phyloP scores from a whole-genome alignment of 257 asterid genomes.

The Nicotiana knightiana region DNA sequence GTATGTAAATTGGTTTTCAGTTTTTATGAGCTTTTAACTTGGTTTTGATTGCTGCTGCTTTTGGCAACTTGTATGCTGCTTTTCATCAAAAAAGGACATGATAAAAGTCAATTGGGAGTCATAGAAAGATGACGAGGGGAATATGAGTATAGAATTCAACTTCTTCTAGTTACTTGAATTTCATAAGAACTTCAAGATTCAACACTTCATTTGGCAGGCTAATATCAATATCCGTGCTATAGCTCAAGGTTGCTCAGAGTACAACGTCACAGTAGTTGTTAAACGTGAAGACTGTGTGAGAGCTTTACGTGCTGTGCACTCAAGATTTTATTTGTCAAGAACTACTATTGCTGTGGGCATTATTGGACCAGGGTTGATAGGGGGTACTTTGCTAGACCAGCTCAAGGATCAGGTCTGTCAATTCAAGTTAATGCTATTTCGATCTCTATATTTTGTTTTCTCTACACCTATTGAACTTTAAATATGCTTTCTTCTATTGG shows the following conservation, averaged over 20 bases:
- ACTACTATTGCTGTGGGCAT: constrained; percentile 93
- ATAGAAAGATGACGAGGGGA: not conserved
- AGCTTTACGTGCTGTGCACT: constrained; percentile 95
- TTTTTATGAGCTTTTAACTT: not conserved
- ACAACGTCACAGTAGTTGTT: constrained; percentile 83
- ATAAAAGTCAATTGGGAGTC: not conserved
- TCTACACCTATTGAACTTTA: not conserved
- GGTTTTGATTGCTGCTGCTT: not conserved
- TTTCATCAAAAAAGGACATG: not conserved
- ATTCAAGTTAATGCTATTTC: not conserved
- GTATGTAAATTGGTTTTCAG: not conserved
- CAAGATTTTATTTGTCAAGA: constrained; percentile 86
- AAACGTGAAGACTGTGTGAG: constrained; percentile 87
- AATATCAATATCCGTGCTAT: constrained; percentile 91
- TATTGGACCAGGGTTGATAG: constrained; percentile 95
- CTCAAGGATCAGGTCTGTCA: constrained; percentile 81
- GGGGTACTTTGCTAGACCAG: constrained; percentile 92
- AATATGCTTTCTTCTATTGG: not conserved
- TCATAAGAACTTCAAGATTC: not conserved
- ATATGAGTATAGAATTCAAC: not conserved
- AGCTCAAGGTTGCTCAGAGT: constrained; percentile 99
- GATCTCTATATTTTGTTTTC: not conserved
- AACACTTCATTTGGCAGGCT: constrained; percentile 48
- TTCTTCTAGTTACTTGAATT: not conserved
- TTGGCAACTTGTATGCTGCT: not conserved